phyloP scores from a whole-genome alignment of 2,329 filamentous ascomycete genomes.

The Mariannaea sp. region DNA sequence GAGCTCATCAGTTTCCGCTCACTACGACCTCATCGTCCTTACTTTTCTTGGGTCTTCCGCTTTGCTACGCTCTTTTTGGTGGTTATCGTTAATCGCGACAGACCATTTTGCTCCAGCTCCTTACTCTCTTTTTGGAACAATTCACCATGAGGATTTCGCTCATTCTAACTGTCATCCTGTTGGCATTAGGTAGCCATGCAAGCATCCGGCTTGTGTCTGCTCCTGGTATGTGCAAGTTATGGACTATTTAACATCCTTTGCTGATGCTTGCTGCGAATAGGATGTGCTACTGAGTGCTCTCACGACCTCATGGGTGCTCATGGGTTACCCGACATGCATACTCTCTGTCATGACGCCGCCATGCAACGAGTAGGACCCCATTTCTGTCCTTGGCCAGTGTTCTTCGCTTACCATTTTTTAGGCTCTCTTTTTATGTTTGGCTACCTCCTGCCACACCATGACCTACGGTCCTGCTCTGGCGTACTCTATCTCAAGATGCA shows the following conservation, averaged over 20 bases:
- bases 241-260: not conserved
- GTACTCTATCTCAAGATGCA: constrained; percentile 37
- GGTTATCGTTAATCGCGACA: constrained; percentile 41
- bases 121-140: constrained; percentile 12
- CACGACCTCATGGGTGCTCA: constrained; percentile 18
- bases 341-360: constrained; percentile 28
- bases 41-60: constrained; percentile 41
- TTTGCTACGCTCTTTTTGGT: constrained; percentile 37
- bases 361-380: constrained; percentile 32
- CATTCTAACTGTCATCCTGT: constrained; percentile 18
- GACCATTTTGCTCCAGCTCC: constrained; percentile 31
- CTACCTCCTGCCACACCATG: constrained; percentile 34
- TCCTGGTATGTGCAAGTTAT: constrained; percentile 18
- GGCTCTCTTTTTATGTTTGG: constrained; percentile 42
- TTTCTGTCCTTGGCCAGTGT: constrained; percentile 6
- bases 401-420: constrained; percentile 26
- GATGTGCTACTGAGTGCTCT: constrained; percentile 29
- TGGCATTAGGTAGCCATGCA: constrained; percentile 14
- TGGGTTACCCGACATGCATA: constrained; percentile 10
- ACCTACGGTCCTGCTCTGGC: constrained; percentile 41
- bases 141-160: constrained; percentile 33
- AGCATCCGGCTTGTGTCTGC: constrained; percentile 5
- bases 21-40: constrained; percentile 31
- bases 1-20: constrained; percentile 33
- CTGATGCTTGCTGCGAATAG: constrained; percentile 14